A percentile compares a stretch with the other conserved stretches of the same genome.
Evolutionary conservation across 1,139 yeast species (phyloP).

Genomic region (Zygoascus sp.): DNA sequence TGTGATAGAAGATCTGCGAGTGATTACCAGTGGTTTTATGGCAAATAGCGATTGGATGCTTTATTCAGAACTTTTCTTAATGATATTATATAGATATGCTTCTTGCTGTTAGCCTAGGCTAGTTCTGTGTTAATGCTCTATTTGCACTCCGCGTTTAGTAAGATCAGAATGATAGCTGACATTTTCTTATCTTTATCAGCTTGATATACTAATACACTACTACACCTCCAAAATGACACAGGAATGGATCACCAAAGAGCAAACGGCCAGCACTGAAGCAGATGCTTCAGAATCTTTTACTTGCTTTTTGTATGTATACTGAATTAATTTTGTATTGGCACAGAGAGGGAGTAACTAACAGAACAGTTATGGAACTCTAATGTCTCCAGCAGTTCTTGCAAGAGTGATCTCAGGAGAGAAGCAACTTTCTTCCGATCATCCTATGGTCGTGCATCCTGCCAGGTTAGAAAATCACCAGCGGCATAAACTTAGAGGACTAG

Average conservation of each 20-base stretch:
- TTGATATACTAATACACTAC: too few relatives aligned
- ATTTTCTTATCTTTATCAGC: background rate
- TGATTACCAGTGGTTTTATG: too few relatives aligned
- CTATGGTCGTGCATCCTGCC: slow-evolving; percentile 24
- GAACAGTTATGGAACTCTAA: slow-evolving; percentile 34
- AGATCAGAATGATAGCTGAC: too few relatives aligned
- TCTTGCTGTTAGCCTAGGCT: too few relatives aligned
- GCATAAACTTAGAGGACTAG: slow-evolving; percentile 25
- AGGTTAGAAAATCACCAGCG: slow-evolving; percentile 26
- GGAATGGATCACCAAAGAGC: background rate
- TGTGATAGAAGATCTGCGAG: background rate
- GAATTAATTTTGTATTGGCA: background rate
- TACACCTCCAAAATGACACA: background rate
- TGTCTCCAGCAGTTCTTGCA: slow-evolving; percentile 33
- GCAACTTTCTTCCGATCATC: slow-evolving; percentile 16
- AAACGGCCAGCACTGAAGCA: background rate
- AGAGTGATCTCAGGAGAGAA: slow-evolving; percentile 28
- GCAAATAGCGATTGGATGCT: too few relatives aligned
- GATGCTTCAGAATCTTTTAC: background rate
- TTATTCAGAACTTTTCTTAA: background rate
- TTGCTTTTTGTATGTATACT: slow-evolving; percentile 9
- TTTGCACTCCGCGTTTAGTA: too few relatives aligned
- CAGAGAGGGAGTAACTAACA: background rate
- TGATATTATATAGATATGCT: background rate
- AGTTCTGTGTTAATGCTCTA: too few relatives aligned